phyloP scores from a whole-genome alignment of 2,329 filamentous ascomycete species.

The Nigrospora sphaerica region DNA sequence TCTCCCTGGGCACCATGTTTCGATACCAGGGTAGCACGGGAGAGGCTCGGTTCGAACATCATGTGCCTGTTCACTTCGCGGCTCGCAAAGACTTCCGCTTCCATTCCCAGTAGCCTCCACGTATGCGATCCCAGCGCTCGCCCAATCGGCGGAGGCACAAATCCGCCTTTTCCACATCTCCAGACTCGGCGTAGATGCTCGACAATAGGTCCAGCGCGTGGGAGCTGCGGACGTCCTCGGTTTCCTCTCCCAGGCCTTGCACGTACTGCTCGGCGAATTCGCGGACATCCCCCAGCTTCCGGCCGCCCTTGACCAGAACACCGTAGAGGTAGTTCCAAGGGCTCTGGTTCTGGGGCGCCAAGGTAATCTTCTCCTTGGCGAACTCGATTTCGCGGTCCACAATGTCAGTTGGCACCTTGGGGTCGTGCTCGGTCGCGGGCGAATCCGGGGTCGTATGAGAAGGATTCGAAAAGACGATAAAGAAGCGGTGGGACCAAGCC shows the following conservation, averaged over 20 bases:
- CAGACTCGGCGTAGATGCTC: slow-evolving; percentile 55
- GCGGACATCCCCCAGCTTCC: slow-evolving; percentile 36
- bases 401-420: slow-evolving; percentile 51
- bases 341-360: slow-evolving; percentile 89
- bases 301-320: slow-evolving; percentile 59
- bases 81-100: slow-evolving; percentile 10
- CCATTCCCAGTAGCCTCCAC: slow-evolving; percentile 90
- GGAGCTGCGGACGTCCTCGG: slow-evolving; percentile 50
- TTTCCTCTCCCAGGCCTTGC: slow-evolving; percentile 33
- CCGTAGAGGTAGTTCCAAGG: slow-evolving; percentile 89
- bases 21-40: no score
- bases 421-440: slow-evolving; percentile 44
- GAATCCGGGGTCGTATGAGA: slow-evolving; percentile 36
- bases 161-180: slow-evolving; percentile 54
- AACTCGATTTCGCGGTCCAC: slow-evolving; percentile 71
- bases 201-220: slow-evolving; percentile 67
- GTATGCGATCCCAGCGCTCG: slow-evolving; percentile 83
- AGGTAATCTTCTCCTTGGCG: slow-evolving; percentile 62
- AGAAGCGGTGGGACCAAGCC: slow-evolving; percentile 96
- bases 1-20: no score
- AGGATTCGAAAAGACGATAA: slow-evolving; percentile 71
- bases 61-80: not conserved
- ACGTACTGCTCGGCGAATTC: slow-evolving; percentile 46
- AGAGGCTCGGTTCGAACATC: no score
- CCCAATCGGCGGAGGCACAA: slow-evolving; percentile 67